Percentiles rank a stretch among this genome's conserved stretches.
Evolutionary conservation across 2,329 filamentous ascomycete species (phyloP).

Genomic region (Grosmannia huntii): DNA sequence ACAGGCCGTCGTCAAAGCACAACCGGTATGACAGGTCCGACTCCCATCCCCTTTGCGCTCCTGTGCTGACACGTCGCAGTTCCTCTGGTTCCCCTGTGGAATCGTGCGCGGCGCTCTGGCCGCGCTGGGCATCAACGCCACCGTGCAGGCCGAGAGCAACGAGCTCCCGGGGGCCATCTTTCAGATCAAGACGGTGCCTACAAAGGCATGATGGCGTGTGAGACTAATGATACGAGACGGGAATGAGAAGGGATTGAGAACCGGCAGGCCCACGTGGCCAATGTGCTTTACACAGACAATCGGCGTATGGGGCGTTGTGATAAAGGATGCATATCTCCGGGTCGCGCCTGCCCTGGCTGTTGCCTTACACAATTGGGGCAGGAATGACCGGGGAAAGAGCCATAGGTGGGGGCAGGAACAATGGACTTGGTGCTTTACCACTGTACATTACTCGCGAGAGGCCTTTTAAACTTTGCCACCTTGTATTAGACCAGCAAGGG

Average conservation of each 20-base stretch:
- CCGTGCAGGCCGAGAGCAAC: slow-evolving; percentile 77
- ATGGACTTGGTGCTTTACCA: too few species aligned
- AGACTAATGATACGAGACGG: neutral
- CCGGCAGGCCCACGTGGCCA: neutral
- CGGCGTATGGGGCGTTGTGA: neutral
- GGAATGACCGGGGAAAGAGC: neutral
- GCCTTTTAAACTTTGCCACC: too few species aligned
- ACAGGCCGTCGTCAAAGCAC: slow-evolving; percentile 60
- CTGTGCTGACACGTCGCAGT: slow-evolving; percentile 36
- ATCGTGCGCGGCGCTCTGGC: slow-evolving; percentile 84
- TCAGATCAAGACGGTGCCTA: slow-evolving; percentile 76
- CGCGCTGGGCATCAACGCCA: slow-evolving; percentile 82
- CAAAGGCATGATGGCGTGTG: slow-evolving; percentile 33
- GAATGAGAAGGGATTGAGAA: neutral
- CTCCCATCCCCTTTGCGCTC: neutral
- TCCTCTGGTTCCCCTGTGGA: slow-evolving; percentile 90
- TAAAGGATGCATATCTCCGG: neutral
- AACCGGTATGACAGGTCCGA: slow-evolving; percentile 50
- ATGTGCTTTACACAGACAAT: neutral
- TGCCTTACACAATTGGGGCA: too few species aligned
- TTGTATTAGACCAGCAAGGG: too few species aligned
- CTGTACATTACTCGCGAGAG: too few species aligned
- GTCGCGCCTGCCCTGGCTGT: too few species aligned
- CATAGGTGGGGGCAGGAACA: too few species aligned
- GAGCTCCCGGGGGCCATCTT: slow-evolving; percentile 85